A percentile compares a stretch with the other conserved stretches of the same genome.
These are phyloP conservation scores for Leptographium wingfieldii DNA, from an alignment of 2,329 filamentous ascomycete genomes.

Conservation along the genomic window DNA sequence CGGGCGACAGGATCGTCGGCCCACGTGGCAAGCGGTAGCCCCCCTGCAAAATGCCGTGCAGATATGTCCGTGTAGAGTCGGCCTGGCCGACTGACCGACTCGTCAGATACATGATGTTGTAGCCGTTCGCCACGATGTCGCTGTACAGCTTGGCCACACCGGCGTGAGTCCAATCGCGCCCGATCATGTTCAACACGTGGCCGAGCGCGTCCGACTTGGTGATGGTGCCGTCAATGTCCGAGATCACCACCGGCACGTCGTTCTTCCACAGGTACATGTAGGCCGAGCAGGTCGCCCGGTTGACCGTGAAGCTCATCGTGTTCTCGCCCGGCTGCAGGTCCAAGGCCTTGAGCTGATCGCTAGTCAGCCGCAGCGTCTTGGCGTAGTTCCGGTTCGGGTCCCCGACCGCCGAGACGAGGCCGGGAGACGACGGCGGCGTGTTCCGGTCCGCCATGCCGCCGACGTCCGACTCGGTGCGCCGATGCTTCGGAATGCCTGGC, in stretches of 20 bases:
- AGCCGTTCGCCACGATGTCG: constrained; percentile 88
- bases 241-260: constrained; percentile 89
- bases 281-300: constrained; percentile 81
- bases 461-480: constrained; percentile 55
- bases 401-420: constrained; percentile 39
- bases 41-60: constrained; percentile 82
- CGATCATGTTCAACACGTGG: constrained; percentile 92
- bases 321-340: constrained; percentile 78
- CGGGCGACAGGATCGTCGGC: constrained; percentile 88
- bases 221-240: constrained; percentile 96
- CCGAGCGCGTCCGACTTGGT: constrained; percentile 94
- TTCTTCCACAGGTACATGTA: constrained; percentile 91
- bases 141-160: constrained; percentile 96
- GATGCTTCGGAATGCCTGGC: constrained; percentile 34
- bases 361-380: constrained; percentile 89
- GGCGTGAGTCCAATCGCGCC: constrained; percentile 93
- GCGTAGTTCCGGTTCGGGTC: constrained; percentile 82
- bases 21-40: constrained; percentile 76
- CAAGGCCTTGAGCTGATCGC: constrained; percentile 82
- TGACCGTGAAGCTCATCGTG: constrained; percentile 91
- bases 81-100: constrained; percentile 88
- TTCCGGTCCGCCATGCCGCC: constrained; percentile 28
- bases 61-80: constrained; percentile 78
- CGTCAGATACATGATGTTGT: constrained; percentile 97
- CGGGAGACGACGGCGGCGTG: constrained; percentile 60